Conservation (phyloP, 2,329 filamentous ascomycete genomes). For the Stagonosporopsis cucurbitacearum region DNA sequence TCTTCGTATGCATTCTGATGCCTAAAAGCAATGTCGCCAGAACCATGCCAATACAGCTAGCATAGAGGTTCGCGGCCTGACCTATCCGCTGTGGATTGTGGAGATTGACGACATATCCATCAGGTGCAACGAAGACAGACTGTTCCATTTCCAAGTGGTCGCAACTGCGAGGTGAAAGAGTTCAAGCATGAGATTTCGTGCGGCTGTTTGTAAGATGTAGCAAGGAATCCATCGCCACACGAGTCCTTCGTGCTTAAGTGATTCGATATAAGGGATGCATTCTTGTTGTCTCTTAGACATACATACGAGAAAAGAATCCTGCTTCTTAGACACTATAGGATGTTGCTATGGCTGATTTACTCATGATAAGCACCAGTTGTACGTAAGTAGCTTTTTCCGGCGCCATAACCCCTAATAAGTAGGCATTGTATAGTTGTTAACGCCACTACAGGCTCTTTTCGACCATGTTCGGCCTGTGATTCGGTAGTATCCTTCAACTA, state of each 20-base stretch:
- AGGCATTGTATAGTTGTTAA: not conserved
- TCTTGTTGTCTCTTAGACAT: not conserved
- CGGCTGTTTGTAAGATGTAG: not conserved
- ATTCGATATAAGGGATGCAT: not conserved
- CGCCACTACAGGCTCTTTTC: not conserved
- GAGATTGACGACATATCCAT: conserved; percentile 38
- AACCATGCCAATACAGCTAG: conserved; percentile 31
- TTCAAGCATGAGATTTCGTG: not conserved
- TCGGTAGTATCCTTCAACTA: not conserved
- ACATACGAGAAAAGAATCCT: not conserved
- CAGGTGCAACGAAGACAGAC: conserved; percentile 29
- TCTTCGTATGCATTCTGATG: conserved; percentile 37
- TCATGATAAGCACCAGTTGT: not conserved
- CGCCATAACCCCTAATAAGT: not conserved
- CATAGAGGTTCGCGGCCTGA: conserved; percentile 24
- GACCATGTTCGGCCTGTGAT: not conserved
- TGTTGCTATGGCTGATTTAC: not conserved
- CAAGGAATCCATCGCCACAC: not conserved
- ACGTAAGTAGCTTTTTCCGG: not conserved
- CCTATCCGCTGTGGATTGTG: conserved; percentile 28
- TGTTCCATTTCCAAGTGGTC: conserved; percentile 18
- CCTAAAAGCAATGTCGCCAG: conserved; percentile 29
- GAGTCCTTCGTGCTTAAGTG: not conserved
- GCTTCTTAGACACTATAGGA: not conserved
- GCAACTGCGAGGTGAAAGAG: not conserved